Conservation (phyloP, 805 yeast species). For the Alloascoidea hylecoeti region DNA sequence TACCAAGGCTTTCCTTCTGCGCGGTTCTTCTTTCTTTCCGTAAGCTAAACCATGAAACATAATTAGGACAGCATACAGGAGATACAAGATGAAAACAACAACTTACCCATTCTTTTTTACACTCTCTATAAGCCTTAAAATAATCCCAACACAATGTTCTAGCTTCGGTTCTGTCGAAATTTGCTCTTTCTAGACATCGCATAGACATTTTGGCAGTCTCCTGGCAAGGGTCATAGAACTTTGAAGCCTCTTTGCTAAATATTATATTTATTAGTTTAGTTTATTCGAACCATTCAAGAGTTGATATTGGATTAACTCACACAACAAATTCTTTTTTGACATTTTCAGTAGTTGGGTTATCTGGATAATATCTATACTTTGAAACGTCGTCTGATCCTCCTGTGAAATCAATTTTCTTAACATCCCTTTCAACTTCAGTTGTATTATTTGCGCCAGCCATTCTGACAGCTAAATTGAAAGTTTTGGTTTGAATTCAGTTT, state of each 20-base stretch:
- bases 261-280: no score
- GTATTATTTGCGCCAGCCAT: background rate
- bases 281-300: background rate
- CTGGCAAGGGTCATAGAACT: conserved; percentile 87
- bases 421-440: conserved; percentile 17
- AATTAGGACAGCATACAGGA: no score
- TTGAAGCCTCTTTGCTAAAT: conserved; percentile 55
- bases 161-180: conserved; percentile 47
- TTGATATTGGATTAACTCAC: conserved; percentile 7
- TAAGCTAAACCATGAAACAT: no score
- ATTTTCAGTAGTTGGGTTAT: conserved; percentile 60
- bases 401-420: conserved; percentile 36
- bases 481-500: no score
- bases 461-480: no score
- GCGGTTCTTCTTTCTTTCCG: no score
- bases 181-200: conserved; percentile 67
- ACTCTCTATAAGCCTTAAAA: conserved; percentile 87
- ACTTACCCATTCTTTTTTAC: conserved; percentile 62
- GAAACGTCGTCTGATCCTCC: conserved; percentile 31
- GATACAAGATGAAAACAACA: no score
- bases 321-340: conserved; percentile 57
- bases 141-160: conserved; percentile 54
- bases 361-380: conserved; percentile 66
- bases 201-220: conserved; percentile 82
- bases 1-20: no score